A percentile compares a stretch with the other conserved stretches of the same genome.
phyloP scores from a whole-genome alignment of 257 asterid species.

The Jacaranda mimosifolia region DNA sequence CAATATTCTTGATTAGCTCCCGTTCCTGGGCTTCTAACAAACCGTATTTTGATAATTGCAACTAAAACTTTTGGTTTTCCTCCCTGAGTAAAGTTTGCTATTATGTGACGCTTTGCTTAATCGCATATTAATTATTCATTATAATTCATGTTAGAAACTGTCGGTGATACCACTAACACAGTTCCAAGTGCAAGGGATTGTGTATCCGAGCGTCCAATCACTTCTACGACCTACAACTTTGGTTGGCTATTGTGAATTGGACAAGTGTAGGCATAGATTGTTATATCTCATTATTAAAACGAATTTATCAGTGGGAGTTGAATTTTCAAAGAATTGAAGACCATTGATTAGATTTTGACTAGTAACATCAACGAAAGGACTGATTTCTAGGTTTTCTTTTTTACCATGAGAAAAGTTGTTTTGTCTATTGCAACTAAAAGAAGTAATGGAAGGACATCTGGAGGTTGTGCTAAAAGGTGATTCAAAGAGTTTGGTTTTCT shows the following conservation, averaged over 20 bases:
- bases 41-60: conserved; percentile 7
- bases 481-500: conserved; percentile 36
- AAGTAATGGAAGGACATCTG: conserved; percentile 34
- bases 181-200: conserved; percentile 36
- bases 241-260: conserved; percentile 28
- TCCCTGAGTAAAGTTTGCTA: background rate
- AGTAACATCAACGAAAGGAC: conserved; percentile 19
- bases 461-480: conserved; percentile 22
- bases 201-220: conserved; percentile 35
- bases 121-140: conserved; percentile 30
- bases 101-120: conserved; percentile 4
- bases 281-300: conserved; percentile 11
- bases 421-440: conserved; percentile 29
- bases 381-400: conserved; percentile 33
- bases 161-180: conserved; percentile 40
- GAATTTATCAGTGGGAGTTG: conserved; percentile 6
- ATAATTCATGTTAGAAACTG: conserved; percentile 30
- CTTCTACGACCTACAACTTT: conserved; percentile 32
- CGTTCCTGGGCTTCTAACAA: background rate
- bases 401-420: conserved; percentile 36
- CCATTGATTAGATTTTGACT: conserved; percentile 36
- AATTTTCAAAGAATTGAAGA: conserved; percentile 12
- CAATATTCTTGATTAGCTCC: background rate
- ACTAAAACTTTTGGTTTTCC: background rate
- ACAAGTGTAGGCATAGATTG: conserved; percentile 35